These are phyloP conservation scores for Diospyros kaki DNA, from an alignment of 148 eudicot genomes.

Conservation along the genomic window DNA sequence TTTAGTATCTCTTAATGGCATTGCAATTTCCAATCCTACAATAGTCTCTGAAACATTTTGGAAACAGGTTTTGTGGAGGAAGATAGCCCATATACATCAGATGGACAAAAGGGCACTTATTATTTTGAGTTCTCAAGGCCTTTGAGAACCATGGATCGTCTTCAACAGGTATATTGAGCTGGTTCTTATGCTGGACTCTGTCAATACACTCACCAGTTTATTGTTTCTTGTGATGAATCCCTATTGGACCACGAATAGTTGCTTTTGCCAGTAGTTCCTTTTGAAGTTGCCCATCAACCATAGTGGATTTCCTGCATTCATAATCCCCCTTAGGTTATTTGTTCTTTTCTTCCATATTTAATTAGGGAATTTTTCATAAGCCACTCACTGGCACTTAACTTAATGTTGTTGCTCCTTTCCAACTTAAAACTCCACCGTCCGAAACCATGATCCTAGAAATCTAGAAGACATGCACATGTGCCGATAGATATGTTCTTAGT, in stretches of 20 bases:
- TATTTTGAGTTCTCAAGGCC: slow-evolving; percentile 81
- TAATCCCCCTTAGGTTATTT: too few species aligned
- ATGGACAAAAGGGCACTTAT: slow-evolving; percentile 62
- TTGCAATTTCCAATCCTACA: background rate
- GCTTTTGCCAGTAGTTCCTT: background rate
- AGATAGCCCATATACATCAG: slow-evolving; percentile 59
- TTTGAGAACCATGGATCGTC: slow-evolving; percentile 76
- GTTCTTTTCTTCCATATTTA: too few species aligned
- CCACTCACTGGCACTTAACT: too few species aligned
- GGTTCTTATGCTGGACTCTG: background rate
- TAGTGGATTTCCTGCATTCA: background rate
- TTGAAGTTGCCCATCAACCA: background rate
- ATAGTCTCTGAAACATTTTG: background rate
- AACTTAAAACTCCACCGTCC: too few species aligned
- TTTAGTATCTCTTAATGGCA: background rate
- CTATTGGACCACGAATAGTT: background rate
- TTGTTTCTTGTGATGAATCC: background rate
- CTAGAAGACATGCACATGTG: background rate
- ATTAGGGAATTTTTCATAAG: too few species aligned
- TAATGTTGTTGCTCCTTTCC: too few species aligned
- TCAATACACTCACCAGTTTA: background rate
- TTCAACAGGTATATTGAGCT: slow-evolving; percentile 56
- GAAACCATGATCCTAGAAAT: too few species aligned
- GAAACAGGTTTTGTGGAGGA: slow-evolving; percentile 55
- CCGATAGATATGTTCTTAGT: background rate